Conservation (phyloP, 805 yeast species). For the Kazachstania africana region DNA sequence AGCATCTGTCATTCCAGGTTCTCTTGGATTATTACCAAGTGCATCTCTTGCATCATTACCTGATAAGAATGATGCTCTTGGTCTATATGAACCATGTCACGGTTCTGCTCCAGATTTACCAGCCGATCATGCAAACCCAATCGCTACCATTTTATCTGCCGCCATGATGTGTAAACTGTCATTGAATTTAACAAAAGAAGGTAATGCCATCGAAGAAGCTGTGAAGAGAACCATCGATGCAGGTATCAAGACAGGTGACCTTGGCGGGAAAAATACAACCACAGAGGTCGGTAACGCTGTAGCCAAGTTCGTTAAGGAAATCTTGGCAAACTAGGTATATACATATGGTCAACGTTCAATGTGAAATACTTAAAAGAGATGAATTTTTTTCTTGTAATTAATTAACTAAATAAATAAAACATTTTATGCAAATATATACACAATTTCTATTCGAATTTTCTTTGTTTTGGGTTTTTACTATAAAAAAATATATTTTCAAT, state of each 20-base stretch:
- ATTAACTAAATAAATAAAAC: too few species aligned
- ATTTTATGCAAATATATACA: neutral
- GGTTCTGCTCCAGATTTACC: constrained; percentile 96
- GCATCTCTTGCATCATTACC: constrained; percentile 95
- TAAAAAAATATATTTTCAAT: constrained; percentile 32
- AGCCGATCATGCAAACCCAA: constrained; percentile 80
- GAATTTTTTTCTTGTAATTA: neutral
- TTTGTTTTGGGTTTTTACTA: too few species aligned
- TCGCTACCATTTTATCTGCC: constrained; percentile 89
- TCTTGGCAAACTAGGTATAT: too few species aligned
- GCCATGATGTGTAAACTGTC: constrained; percentile 97
- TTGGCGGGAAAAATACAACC: constrained; percentile 77
- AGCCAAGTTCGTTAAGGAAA: constrained; percentile 54
- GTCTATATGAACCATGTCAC: constrained; percentile 96
- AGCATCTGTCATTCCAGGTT: constrained; percentile 96
- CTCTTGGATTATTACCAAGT: constrained; percentile 89
- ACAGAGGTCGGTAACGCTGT: constrained; percentile 91
- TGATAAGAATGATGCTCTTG: constrained; percentile 87
- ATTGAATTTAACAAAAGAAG: constrained; percentile 71
- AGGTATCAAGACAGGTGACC: constrained; percentile 80
- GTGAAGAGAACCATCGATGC: constrained; percentile 70
- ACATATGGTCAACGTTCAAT: too few species aligned
- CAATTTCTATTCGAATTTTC: too few species aligned
- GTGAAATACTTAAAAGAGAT: neutral
- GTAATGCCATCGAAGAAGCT: constrained; percentile 79